Evolutionary conservation across 345 rosid genomes (phyloP).

Genomic region (Eucalyptus cloeziana): DNA sequence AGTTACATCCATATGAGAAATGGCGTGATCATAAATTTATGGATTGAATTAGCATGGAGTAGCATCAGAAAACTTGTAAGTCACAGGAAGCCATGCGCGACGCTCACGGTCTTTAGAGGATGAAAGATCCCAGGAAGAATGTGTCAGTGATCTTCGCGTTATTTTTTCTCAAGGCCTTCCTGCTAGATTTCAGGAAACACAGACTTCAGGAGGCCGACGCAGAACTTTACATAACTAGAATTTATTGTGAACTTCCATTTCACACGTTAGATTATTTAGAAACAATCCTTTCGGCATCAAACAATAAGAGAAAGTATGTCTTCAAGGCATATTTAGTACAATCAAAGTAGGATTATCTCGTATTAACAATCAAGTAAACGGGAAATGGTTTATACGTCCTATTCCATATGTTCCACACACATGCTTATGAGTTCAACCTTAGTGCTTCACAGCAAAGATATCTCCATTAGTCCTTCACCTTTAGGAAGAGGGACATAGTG

Average conservation of each 20-base stretch:
- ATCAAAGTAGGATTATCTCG: too few species aligned
- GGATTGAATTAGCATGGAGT: slow-evolving; percentile 54
- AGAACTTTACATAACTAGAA: not conserved
- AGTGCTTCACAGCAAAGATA: not conserved
- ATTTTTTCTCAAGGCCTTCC: slow-evolving; percentile 74
- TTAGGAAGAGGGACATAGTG: not conserved
- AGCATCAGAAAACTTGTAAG: slow-evolving; percentile 78
- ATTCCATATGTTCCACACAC: not conserved
- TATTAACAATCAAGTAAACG: not conserved
- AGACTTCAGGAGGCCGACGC: not conserved
- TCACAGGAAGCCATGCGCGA: slow-evolving; percentile 91
- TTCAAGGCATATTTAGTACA: too few species aligned
- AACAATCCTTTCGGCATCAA: not conserved
- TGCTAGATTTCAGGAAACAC: slow-evolving; percentile 20
- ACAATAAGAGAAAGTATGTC: not conserved
- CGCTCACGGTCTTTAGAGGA: slow-evolving; percentile 66
- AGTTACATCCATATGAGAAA: not conserved
- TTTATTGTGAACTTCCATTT: not conserved
- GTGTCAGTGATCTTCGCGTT: slow-evolving; percentile 64
- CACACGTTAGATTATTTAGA: not conserved
- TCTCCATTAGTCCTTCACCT: not conserved
- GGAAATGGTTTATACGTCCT: not conserved
- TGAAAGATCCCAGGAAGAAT: slow-evolving; percentile 84
- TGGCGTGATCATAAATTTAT: slow-evolving; percentile 41
- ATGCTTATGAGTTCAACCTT: not conserved